A percentile compares a stretch with the other conserved stretches of the same genome.
Conservation (phyloP, 352 stramenopile genomes). For the Discostella stelligera region DNA sequence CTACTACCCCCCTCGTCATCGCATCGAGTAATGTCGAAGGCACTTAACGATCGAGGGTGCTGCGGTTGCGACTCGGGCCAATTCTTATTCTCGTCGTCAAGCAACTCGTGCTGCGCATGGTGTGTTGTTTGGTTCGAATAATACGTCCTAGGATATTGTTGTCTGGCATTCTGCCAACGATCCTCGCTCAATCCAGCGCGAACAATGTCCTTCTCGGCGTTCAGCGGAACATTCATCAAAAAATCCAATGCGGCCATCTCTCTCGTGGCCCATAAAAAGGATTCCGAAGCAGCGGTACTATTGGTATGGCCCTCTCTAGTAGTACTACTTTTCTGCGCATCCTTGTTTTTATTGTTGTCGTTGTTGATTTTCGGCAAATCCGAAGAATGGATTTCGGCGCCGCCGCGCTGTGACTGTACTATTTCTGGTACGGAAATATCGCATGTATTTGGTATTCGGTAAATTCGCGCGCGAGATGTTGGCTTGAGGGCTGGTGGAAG, state of each 20-base stretch:
- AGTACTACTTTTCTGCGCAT: neutral
- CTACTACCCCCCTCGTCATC: conserved; percentile 6
- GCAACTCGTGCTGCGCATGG: conserved; percentile 4
- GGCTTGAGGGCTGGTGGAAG: conserved; percentile 20
- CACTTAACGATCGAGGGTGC: conserved; percentile 5
- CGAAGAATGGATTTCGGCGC: neutral
- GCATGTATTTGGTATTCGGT: conserved; percentile 45
- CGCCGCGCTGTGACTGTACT: neutral
- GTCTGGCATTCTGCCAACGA: conserved; percentile 5
- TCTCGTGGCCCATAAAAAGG: conserved; percentile 58
- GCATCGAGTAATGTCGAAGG: conserved; percentile 14
- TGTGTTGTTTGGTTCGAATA: neutral
- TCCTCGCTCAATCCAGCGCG: conserved; percentile 49
- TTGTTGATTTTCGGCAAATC: neutral
- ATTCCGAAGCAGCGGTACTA: conserved; percentile 13
- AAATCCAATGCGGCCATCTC: conserved; percentile 82
- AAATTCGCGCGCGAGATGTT: conserved; percentile 37
- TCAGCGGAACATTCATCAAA: conserved; percentile 68
- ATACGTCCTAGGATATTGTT: neutral
- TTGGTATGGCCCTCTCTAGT: conserved; percentile 4
- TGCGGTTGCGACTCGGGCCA: neutral
- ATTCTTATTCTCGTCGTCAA: conserved; percentile 17
- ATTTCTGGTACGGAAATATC: conserved; percentile 4
- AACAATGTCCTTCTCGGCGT: conserved; percentile 66
- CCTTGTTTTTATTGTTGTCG: neutral